These are phyloP conservation scores for Arthrobotrys sinensis DNA, from an alignment of 2,329 filamentous ascomycete species.

Conservation along the genomic window DNA sequence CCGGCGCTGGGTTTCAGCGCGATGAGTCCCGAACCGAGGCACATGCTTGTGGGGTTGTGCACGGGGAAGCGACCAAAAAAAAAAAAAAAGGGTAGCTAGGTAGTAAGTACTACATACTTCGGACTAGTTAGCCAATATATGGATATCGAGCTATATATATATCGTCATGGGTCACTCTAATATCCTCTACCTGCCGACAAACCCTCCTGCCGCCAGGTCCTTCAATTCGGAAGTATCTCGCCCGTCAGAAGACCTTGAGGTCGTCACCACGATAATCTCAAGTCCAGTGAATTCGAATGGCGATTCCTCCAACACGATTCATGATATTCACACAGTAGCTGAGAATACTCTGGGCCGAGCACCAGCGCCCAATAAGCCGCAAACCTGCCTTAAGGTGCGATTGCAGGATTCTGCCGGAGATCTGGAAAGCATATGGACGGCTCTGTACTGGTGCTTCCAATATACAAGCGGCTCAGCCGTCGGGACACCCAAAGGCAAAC, in stretches of 20 bases:
- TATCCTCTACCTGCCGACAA: conserved; percentile 42
- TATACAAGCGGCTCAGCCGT: conserved; percentile 9
- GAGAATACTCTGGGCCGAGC: not conserved
- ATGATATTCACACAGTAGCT: not conserved
- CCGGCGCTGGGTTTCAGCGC: conserved; percentile 1
- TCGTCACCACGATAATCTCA: conserved; percentile 5
- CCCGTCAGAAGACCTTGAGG: conserved; percentile 8
- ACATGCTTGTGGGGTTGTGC: conserved; percentile 22
- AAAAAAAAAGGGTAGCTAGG: not conserved
- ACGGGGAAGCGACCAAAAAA: not conserved
- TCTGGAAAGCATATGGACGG: conserved; percentile 35
- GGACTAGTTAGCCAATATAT: not conserved
- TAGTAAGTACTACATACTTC: not conserved
- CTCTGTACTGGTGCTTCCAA: conserved; percentile 50
- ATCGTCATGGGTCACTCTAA: conserved; percentile 6
- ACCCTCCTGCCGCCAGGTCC: conserved; percentile 25
- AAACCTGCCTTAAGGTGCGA: conserved; percentile 9
- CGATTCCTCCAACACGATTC: not conserved
- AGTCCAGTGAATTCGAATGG: not conserved
- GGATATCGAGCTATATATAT: not conserved
- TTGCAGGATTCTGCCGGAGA: not conserved
- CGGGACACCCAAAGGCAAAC: conserved; percentile 28
- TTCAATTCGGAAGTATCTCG: conserved; percentile 9
- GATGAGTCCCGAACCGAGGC: conserved; percentile 42
- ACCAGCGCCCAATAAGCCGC: not conserved